Base-by-base conservation (phyloP, 2,329 filamentous ascomycete genomes). In the Exophiala viscosa region DNA sequence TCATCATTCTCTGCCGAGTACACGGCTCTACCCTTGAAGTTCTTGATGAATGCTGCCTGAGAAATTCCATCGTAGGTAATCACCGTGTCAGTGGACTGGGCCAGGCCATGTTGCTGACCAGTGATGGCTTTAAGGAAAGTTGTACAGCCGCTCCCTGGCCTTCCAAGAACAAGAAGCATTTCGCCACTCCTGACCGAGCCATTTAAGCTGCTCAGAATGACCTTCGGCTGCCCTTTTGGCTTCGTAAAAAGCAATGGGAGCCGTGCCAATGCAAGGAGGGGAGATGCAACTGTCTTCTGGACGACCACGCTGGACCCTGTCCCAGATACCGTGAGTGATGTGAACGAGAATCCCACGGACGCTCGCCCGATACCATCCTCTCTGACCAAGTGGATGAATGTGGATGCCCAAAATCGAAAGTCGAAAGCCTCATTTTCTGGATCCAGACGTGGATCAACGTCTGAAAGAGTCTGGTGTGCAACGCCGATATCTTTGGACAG, bases 121-220 rank as follows among this genome's bases (percentile, higher is more conserved):
- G 88, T 82, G 60, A 95, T 82, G 0, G 88, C 87, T 74, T 93
- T 95, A 50, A 95, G 76, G 59, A 93, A 85, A 1, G 89, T 95
- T n/a, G 87, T 48, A 65, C 86, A 89, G 28, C 85, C 85, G 2
- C 82, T 76, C 0, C 85, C 85, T 0, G 85, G 85, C 0, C 84
- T 76, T 2, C 85, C 85, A 0, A 88, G 73, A 0, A 88, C 84
- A 0, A 88, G 70, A 1, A 87, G 69, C 85, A 87, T 87, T 34
- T 57, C 46, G 0, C 79, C 78, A 49, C 69, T 73, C 52, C 74
- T 75, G 45, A 83, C 63, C 0, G 76, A 65, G 6, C 78, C 78
- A 57, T 81, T 71, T 52, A 81, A 81, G 48, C 75, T 69, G 40
- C 71, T 72, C n/a, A 73, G 67, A 17, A 73, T 70, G 38, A 32